phyloP scores from a whole-genome alignment of 495 filamentous ascomycete genomes.

The Neurospora sp. region DNA sequence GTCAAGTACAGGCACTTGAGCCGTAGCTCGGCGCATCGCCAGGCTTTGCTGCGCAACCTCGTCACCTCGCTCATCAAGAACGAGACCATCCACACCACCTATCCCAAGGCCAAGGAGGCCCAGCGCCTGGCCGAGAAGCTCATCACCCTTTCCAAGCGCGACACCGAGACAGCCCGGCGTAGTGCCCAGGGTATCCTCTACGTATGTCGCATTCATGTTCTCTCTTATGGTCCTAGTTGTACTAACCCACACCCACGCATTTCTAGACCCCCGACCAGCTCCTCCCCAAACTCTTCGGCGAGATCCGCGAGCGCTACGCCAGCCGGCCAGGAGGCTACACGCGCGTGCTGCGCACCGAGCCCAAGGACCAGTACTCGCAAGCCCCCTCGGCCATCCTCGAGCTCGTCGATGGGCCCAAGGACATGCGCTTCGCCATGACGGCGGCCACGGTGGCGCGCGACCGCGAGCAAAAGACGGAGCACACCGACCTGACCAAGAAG shows the following conservation, averaged over 20 bases:
- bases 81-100: slow-evolving; percentile 90
- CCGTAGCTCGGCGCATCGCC: slow-evolving; percentile 74
- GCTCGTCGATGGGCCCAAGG: slow-evolving; percentile 87
- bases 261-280: slow-evolving; percentile 45
- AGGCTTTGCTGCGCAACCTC: slow-evolving; percentile 90
- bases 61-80: slow-evolving; percentile 91
- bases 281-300: slow-evolving; percentile 80
- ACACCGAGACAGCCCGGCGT: slow-evolving; percentile 63
- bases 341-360: slow-evolving; percentile 80
- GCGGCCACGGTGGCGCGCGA: slow-evolving; percentile 65
- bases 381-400: slow-evolving; percentile 87
- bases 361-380: slow-evolving; percentile 66
- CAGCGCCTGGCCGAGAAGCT: slow-evolving; percentile 87
- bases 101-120: slow-evolving; percentile 93
- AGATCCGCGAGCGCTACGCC: slow-evolving; percentile 68
- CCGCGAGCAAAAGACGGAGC: slow-evolving; percentile 37
- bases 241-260: no score
- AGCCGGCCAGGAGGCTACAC: slow-evolving; percentile 88
- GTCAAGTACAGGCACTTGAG: slow-evolving; percentile 79
- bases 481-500: slow-evolving; percentile 59
- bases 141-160: slow-evolving; percentile 85
- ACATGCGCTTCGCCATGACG: slow-evolving; percentile 91
- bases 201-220: slow-evolving; percentile 35
- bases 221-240: no score
- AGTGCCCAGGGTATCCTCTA: slow-evolving; percentile 68